A percentile compares a stretch with the other conserved stretches of the same genome.
Conservation (phyloP, 2,329 filamentous ascomycete species). For the Talaromyces sp. region DNA sequence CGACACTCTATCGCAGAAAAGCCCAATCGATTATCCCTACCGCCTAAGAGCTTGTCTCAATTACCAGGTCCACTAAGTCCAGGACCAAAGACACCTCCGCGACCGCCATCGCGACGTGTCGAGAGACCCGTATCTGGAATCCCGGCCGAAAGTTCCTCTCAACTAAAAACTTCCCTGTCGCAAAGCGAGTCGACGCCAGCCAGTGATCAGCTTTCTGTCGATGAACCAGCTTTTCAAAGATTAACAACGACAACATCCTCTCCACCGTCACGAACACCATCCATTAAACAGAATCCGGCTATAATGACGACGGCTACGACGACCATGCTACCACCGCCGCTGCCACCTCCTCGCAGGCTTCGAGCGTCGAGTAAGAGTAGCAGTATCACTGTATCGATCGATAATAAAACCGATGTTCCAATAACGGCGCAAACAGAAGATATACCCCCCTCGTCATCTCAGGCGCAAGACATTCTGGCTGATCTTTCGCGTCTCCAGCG, state of each 20-base stretch:
- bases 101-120: conserved; percentile 51
- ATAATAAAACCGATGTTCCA: background rate
- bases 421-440: background rate
- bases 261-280: conserved; percentile 20
- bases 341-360: conserved; percentile 45
- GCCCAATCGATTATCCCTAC: conserved; percentile 29
- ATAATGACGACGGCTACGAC: conserved; percentile 18
- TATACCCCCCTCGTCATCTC: conserved; percentile 26
- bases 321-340: conserved; percentile 35
- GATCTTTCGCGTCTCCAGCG: conserved; percentile 66
- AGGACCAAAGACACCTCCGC: conserved; percentile 42
- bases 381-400: conserved; percentile 12
- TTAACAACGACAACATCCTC: conserved; percentile 16
- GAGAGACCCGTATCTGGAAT: conserved; percentile 10
- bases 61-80: conserved; percentile 27
- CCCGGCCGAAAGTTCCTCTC: conserved; percentile 16
- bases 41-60: conserved; percentile 43
- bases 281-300: conserved; percentile 28
- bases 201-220: conserved; percentile 1
- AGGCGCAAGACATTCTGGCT: conserved; percentile 59
- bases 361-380: conserved; percentile 40
- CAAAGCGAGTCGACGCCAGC: conserved; percentile 2
- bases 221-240: conserved; percentile 17
- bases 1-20: conserved; percentile 26
- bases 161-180: conserved; percentile 7